Percentiles rank a stretch among this genome's conserved stretches.
Conservation (phyloP, 2,329 filamentous ascomycete species). For the Coccinonectria pachysandricola region DNA sequence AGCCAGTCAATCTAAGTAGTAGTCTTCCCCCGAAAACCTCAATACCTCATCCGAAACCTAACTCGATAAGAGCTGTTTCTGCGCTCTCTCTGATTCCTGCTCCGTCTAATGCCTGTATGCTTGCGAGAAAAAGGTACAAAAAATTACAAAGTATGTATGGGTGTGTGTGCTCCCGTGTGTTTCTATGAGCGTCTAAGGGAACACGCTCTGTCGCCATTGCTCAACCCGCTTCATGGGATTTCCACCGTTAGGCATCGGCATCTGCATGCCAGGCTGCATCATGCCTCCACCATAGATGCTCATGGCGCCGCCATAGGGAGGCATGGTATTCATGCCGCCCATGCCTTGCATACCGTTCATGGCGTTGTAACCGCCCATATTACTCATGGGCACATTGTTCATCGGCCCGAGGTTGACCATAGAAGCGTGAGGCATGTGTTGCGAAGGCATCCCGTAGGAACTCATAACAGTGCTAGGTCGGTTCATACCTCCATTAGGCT, state of each 20-base stretch:
- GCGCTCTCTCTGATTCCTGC: no score
- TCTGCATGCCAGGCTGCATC: constrained; percentile 19
- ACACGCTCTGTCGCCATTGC: constrained; percentile 32
- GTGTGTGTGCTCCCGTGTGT: no score
- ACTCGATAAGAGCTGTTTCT: no score
- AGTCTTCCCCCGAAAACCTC: no score
- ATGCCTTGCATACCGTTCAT: constrained; percentile 7
- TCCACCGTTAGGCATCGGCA: constrained; percentile 16
- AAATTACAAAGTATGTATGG: no score
- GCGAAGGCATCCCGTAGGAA: constrained; percentile 19
- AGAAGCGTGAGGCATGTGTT: constrained; percentile 15
- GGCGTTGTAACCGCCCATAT: constrained; percentile 12
- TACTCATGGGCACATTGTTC: constrained; percentile 13
- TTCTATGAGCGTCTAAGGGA: no score
- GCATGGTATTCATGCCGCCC: constrained; percentile 9
- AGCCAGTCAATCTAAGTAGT: no score
- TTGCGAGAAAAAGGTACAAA: no score
- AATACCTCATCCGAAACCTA: no score
- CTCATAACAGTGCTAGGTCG: constrained; percentile 23
- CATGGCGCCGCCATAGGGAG: constrained; percentile 14
- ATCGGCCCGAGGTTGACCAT: constrained; percentile 12
- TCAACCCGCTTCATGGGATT: constrained; percentile 28
- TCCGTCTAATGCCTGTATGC: no score
- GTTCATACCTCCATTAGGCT: constrained; percentile 14
- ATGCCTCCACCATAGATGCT: constrained; percentile 20